phyloP scores from a whole-genome alignment of 495 filamentous ascomycete species.

The Cercophora scortea region DNA sequence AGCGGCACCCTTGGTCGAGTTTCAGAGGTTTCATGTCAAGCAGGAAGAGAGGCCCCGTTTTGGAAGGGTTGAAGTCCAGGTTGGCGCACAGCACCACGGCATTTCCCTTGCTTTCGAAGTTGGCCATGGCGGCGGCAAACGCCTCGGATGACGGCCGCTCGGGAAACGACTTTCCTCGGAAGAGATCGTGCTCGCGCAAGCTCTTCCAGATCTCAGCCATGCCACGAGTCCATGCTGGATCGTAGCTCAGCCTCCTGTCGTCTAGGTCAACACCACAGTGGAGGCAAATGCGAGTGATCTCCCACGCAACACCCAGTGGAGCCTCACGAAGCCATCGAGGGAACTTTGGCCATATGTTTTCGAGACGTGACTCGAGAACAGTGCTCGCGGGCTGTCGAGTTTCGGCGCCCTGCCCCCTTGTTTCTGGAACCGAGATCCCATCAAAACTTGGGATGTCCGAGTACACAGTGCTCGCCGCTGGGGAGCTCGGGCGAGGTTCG shows the following conservation, averaged over 20 bases:
- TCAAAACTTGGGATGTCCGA: background rate
- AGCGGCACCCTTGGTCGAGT: conserved; percentile 33
- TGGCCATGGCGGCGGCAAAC: conserved; percentile 25
- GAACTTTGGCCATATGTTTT: conserved; percentile 13
- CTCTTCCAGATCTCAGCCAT: conserved; percentile 24
- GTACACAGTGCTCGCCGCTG: background rate
- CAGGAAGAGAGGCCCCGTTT: conserved; percentile 25
- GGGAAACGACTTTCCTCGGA: conserved; percentile 34
- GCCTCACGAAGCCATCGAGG: conserved; percentile 27
- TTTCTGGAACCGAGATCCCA: background rate
- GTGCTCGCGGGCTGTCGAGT: background rate
- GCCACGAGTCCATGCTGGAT: conserved; percentile 27
- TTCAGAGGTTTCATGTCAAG: conserved; percentile 31
- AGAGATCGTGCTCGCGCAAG: conserved; percentile 21
- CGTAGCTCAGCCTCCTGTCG: conserved; percentile 20
- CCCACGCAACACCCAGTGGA: conserved; percentile 38
- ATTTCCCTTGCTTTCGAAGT: conserved; percentile 23
- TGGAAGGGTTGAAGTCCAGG: conserved; percentile 23
- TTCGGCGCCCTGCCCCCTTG: background rate
- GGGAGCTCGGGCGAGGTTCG: background rate
- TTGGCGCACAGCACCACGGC: conserved; percentile 28
- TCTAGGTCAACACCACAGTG: conserved; percentile 32
- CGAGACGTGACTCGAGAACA: conserved; percentile 8
- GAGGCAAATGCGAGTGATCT: conserved; percentile 34
- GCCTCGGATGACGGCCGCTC: conserved; percentile 26